Base-by-base conservation (phyloP, 1,139 yeast genomes). In the Torulaspora globosa region DNA sequence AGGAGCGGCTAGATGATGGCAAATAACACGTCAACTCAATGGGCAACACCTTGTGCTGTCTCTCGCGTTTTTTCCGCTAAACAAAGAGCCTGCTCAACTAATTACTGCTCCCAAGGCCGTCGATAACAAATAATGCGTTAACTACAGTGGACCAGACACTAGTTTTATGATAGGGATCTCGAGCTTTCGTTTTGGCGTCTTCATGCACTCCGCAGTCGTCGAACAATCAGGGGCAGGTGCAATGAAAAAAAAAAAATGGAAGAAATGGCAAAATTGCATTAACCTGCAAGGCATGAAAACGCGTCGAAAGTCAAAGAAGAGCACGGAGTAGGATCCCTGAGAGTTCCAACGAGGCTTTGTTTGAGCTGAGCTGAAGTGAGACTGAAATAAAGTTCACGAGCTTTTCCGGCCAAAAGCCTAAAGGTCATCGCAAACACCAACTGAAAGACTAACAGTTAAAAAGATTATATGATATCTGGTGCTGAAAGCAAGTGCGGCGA, bases 161-260 rank as follows among this genome's bases (percentile, higher is more conserved):
- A 23, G 27, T 11, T 24, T 24, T 6, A 24, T 24, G 11, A 3
- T 11, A 3, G 6, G 6, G 29, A 10, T 26, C 12, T n/a, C 6
- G 12, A 7, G 29, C 29, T 10, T 26, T 26, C 6, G 29, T 10
- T 26, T 26, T 7, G 12, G 6, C 29, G 12, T 26, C 6, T 4
- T n/a, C 3, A 26, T 24, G 12, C 29, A 26, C 12, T 26, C 12
- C 29, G 29, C 23, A 21, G 29, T 2, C 39, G 39, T 28, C 31
- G 16, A 21, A 18, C 36, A 39, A 39, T 39, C 42, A 39, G 42
- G 42, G 42, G 42, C 36, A 16, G 28, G 32, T 16, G 29, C 12
- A 26, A n/a, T 26, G 29, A 26, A 26, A 16, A 26, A 10, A n/a
- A 26, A 26, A 16, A 16, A 10, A 11, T 24, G 30, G 14, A 37